Conservation (phyloP, 2,329 filamentous ascomycete genomes). For the Neobulgaria alba region DNA sequence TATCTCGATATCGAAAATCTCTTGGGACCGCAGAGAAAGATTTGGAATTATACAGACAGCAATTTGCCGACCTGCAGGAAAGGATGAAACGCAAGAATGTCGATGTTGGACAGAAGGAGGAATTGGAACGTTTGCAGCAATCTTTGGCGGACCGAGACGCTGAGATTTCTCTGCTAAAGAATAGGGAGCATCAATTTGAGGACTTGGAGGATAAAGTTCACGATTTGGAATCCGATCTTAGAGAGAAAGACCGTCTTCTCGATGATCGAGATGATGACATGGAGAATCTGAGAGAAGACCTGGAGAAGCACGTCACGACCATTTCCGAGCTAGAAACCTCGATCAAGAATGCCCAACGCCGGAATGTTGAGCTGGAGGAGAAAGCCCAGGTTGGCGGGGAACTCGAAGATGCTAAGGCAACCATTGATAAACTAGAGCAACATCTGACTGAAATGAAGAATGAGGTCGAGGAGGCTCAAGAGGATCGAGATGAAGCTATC, state of each 20-base stretch:
- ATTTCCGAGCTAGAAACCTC: constrained; percentile 49
- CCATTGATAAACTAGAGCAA: constrained; percentile 49
- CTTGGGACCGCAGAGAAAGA: constrained; percentile 77
- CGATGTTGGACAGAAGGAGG: constrained; percentile 58
- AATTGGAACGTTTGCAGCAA: constrained; percentile 49
- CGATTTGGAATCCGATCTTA: constrained; percentile 66
- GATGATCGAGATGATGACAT: constrained; percentile 69
- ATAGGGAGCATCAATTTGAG: constrained; percentile 50
- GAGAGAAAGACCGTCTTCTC: constrained; percentile 66
- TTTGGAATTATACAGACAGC: constrained; percentile 72
- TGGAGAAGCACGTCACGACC: constrained; percentile 42
- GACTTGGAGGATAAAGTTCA: constrained; percentile 65
- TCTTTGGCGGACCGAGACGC: constrained; percentile 47
- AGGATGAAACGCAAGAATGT: constrained; percentile 68
- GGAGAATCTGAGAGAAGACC: constrained; percentile 52
- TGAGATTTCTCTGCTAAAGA: constrained; percentile 42
- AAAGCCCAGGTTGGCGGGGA: constrained; percentile 44
- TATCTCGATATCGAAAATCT: constrained; percentile 79
- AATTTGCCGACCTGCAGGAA: constrained; percentile 76
- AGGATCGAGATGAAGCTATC: constrained; percentile 44
- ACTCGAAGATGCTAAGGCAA: constrained; percentile 26
- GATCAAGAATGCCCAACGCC: constrained; percentile 46
- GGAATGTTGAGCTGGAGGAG: constrained; percentile 46
- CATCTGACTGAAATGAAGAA: constrained; percentile 45
- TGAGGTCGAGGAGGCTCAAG: constrained; percentile 45